These are phyloP conservation scores for Calamus simplicifolius DNA, from an alignment of 176 grass and related monocot genomes.

Conservation along the genomic window DNA sequence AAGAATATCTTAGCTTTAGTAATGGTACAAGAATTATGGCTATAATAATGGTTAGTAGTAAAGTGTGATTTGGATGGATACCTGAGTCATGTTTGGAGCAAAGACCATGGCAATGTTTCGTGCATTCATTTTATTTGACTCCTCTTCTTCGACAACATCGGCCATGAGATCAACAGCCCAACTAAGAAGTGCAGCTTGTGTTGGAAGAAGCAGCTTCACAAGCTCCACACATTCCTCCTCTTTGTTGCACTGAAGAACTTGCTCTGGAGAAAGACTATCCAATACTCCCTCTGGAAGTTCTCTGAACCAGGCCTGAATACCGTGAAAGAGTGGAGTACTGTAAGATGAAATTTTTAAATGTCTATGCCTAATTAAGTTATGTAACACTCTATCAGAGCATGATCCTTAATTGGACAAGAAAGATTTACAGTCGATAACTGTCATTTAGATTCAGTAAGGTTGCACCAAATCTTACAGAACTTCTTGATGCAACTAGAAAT, in stretches of 20 bases:
- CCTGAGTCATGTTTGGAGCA: constrained; percentile 96
- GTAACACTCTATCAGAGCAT: too few relatives aligned
- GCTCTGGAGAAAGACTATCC: constrained; percentile 66
- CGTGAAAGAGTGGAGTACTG: neutral
- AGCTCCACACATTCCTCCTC: constrained; percentile 75
- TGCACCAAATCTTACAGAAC: too few relatives aligned
- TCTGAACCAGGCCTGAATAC: constrained; percentile 75
- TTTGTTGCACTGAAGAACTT: constrained; percentile 72
- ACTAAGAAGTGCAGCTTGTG: constrained; percentile 57
- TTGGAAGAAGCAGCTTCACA: constrained; percentile 51
- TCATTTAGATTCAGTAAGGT: too few relatives aligned
- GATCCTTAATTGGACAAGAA: too few relatives aligned
- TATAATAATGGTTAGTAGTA: too few relatives aligned
- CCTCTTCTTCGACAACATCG: constrained; percentile 83
- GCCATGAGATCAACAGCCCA: constrained; percentile 90
- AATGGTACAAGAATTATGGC: too few relatives aligned
- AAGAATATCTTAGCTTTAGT: neutral
- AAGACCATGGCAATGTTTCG: constrained; percentile 97
- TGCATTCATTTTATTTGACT: constrained; percentile 92
- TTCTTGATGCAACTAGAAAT: too few relatives aligned
- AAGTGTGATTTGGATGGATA: constrained; percentile 7
- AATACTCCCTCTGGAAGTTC: constrained; percentile 93
- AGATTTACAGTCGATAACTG: too few relatives aligned
- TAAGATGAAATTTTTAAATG: too few relatives aligned
- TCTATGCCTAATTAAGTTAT: too few relatives aligned